Evolutionary conservation across 2,329 filamentous ascomycete genomes (phyloP).

Genomic region (Acrodontium crateriforme): DNA sequence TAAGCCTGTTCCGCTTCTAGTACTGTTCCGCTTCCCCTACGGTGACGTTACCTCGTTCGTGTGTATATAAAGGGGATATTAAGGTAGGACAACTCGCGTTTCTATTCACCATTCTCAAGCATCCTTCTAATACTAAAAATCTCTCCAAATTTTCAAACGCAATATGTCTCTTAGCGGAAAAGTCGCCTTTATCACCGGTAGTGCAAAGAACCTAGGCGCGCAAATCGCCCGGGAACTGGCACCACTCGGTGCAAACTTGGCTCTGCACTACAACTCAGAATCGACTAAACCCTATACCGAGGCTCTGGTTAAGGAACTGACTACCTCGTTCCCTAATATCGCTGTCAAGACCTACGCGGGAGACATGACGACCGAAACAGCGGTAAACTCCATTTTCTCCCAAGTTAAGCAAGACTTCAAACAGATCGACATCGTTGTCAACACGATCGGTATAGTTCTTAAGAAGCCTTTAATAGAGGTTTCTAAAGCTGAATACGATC

Average conservation of each 20-base stretch:
- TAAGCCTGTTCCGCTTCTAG: no score
- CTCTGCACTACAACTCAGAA: slow-evolving; percentile 30
- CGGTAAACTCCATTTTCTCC: slow-evolving; percentile 29
- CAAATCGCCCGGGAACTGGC: slow-evolving; percentile 26
- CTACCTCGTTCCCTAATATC: slow-evolving; percentile 22
- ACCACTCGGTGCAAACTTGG: slow-evolving; percentile 23
- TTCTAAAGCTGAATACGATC: slow-evolving; percentile 33
- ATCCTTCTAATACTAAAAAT: no score
- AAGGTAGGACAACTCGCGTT: no score
- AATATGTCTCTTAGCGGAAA: slow-evolving; percentile 26
- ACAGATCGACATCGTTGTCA: slow-evolving; percentile 35
- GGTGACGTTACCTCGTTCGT: no score
- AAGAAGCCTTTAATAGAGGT: slow-evolving; percentile 35
- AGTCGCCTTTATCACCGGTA: slow-evolving; percentile 30
- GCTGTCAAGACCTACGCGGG: slow-evolving; percentile 31
- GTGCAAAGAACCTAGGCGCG: slow-evolving; percentile 30
- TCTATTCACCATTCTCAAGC: no score
- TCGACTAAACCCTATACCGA: slow-evolving; percentile 25
- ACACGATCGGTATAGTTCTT: slow-evolving; percentile 35
- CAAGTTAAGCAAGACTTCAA: slow-evolving; percentile 27
- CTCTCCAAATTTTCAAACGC: no score
- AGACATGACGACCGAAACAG: slow-evolving; percentile 28
- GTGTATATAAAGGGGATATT: no score
- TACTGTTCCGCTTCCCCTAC: no score
- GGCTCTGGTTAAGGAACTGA: slow-evolving; percentile 26